These are phyloP conservation scores for Rhizopogon rudus DNA, from an alignment of 768 basidiomycete genomes.

Conservation along the genomic window DNA sequence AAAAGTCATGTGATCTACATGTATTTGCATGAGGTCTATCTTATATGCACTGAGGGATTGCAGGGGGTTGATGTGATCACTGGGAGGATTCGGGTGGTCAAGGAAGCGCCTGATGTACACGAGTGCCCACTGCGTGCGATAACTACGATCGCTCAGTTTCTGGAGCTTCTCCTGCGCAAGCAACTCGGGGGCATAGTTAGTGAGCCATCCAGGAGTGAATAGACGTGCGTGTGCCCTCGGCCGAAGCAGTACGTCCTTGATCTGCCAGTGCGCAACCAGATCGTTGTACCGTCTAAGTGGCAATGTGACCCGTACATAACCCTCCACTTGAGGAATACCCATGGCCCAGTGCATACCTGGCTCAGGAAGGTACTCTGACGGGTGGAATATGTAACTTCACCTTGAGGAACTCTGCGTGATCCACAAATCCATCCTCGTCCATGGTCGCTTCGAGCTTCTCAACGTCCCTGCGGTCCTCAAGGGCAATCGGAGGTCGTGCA, in stretches of 20 bases:
- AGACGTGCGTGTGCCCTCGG: constrained; percentile 28
- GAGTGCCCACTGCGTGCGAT: constrained; percentile 38
- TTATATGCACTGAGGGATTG: constrained; percentile 21
- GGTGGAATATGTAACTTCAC: constrained; percentile 28
- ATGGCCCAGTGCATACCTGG: constrained; percentile 64
- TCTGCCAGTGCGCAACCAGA: constrained; percentile 87
- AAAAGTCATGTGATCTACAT: too few relatives aligned
- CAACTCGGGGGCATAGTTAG: constrained; percentile 35
- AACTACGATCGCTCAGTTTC: constrained; percentile 25
- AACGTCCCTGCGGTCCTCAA: constrained; percentile 27
- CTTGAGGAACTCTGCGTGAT: constrained; percentile 30
- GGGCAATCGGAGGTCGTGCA: constrained; percentile 26
- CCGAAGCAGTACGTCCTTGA: constrained; percentile 68
- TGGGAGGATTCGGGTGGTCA: constrained; percentile 15
- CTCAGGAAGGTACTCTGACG: constrained; percentile 42
- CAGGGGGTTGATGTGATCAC: constrained; percentile 23
- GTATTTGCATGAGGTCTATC: too few relatives aligned
- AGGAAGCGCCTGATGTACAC: constrained; percentile 35
- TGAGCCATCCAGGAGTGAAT: constrained; percentile 45
- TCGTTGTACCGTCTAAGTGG: constrained; percentile 86
- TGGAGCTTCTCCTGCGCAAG: constrained; percentile 30
- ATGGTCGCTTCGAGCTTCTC: constrained; percentile 47
- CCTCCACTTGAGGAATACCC: constrained; percentile 67
- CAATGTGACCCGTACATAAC: constrained; percentile 81
- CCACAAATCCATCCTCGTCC: constrained; percentile 39